phyloP scores from a whole-genome alignment of 73 alveolate species.

The Paramecium octaurelia region DNA sequence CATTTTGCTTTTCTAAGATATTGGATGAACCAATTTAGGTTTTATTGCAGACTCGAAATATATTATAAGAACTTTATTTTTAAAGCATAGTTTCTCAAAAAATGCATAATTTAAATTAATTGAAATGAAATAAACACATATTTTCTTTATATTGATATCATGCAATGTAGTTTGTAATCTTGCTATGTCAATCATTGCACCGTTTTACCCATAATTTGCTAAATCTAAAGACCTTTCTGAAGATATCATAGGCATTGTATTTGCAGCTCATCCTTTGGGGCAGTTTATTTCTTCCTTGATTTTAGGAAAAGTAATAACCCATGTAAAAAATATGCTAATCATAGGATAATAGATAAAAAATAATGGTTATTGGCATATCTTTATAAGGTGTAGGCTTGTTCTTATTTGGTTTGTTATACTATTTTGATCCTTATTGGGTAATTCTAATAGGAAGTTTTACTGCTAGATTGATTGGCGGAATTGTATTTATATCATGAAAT shows the following conservation, averaged over 20 bases:
- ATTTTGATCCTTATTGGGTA: background rate
- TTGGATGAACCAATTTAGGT: background rate
- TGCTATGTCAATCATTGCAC: background rate
- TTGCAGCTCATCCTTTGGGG: slow-evolving; percentile 11
- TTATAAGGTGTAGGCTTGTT: background rate
- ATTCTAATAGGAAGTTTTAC: background rate
- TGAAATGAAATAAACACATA: background rate
- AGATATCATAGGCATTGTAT: background rate
- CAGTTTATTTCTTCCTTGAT: background rate
- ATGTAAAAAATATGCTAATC: background rate
- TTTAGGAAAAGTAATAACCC: background rate
- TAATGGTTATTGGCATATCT: background rate
- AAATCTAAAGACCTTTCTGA: background rate
- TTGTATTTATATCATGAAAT: background rate
- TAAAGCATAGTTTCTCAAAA: background rate
- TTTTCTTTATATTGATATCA: background rate
- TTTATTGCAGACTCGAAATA: background rate
- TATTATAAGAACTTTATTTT: background rate
- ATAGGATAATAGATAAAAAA: background rate
- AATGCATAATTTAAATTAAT: background rate
- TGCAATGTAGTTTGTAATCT: slow-evolving; percentile 22
- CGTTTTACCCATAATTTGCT: slow-evolving; percentile 14
- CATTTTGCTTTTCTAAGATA: background rate
- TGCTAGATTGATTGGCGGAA: slow-evolving; percentile 19
- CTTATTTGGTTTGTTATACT: background rate